Percentiles rank a stretch among this genome's conserved stretches.
phyloP scores from a whole-genome alignment of 108 stramenopile genomes.

The Skeletonema potamos region DNA sequence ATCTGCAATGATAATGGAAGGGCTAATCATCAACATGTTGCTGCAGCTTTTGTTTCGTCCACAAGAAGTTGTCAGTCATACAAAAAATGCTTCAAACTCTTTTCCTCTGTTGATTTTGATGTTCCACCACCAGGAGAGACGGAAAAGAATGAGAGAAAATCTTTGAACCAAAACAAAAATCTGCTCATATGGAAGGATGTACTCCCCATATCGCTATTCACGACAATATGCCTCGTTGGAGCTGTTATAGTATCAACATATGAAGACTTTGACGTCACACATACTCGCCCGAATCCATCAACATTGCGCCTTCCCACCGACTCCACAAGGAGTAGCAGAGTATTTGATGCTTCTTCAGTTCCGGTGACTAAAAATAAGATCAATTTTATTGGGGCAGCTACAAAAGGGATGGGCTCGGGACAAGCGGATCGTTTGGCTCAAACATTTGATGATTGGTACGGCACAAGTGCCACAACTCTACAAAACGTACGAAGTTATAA shows the following conservation, averaged over 20 bases:
- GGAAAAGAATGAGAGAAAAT: not conserved
- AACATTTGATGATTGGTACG: constrained; percentile 42
- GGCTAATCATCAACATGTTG: not conserved
- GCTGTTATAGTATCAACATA: constrained; percentile 43
- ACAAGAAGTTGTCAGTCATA: not conserved
- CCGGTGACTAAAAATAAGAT: not conserved
- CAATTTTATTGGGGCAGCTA: constrained; percentile 40
- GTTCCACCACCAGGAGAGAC: not conserved
- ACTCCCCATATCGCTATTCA: constrained; percentile 16
- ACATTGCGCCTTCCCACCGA: constrained; percentile 31
- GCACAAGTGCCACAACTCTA: constrained; percentile 27
- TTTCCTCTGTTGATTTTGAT: not conserved
- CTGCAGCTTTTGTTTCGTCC: not conserved
- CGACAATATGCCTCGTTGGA: constrained; percentile 12
- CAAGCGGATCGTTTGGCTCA: constrained; percentile 4
- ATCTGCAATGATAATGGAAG: not conserved
- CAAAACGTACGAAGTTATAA: constrained; percentile 68
- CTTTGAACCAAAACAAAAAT: not conserved
- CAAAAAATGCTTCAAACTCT: not conserved
- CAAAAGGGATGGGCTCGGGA: constrained; percentile 45
- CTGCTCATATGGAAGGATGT: constrained; percentile 20
- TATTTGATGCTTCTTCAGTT: too few relatives aligned
- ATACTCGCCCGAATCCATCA: constrained; percentile 37
- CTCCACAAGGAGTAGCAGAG: not conserved
- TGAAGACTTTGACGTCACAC: constrained; percentile 53